Evolutionary conservation across 331 rosid genomes (phyloP).

Genomic region (Malus hybrid): DNA sequence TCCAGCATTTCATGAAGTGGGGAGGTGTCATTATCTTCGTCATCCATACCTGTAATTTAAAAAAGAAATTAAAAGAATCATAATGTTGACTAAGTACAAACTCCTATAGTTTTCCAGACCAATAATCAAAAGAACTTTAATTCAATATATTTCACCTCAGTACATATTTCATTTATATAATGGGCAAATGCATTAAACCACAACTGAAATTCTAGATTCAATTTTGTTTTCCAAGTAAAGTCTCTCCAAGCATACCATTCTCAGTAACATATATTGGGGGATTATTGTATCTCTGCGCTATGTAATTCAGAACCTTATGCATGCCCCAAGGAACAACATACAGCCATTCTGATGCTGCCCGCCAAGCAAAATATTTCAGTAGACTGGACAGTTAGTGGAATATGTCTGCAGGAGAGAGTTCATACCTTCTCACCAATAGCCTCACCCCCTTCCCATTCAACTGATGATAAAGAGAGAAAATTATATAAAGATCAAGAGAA

Average conservation of each 20-base stretch:
- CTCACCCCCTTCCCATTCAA: constrained; percentile 83
- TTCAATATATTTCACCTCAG: neutral
- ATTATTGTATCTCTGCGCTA: constrained; percentile 53
- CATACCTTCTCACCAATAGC: constrained; percentile 76
- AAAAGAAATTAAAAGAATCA: neutral
- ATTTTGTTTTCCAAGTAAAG: neutral
- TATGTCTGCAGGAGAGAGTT: constrained; percentile 5
- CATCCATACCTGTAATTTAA: constrained; percentile 77
- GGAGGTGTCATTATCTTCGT: constrained; percentile 51
- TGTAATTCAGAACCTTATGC: constrained; percentile 57
- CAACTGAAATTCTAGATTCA: neutral
- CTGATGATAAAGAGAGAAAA: constrained; percentile 34
- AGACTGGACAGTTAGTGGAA: neutral
- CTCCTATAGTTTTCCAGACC: neutral
- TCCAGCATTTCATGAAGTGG: constrained; percentile 71
- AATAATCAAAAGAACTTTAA: neutral
- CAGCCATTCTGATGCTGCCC: constrained; percentile 99
- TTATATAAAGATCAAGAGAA: constrained; percentile 17
- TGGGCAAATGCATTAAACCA: neutral
- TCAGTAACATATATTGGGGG: constrained; percentile 66
- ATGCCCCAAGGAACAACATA: constrained; percentile 97
- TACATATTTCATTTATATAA: neutral
- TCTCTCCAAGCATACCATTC: constrained; percentile 49
- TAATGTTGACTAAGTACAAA: neutral
- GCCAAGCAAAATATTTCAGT: constrained; percentile 24